Conservation (phyloP, 2,329 filamentous ascomycete species). For the Furcasterigmium furcatum region DNA sequence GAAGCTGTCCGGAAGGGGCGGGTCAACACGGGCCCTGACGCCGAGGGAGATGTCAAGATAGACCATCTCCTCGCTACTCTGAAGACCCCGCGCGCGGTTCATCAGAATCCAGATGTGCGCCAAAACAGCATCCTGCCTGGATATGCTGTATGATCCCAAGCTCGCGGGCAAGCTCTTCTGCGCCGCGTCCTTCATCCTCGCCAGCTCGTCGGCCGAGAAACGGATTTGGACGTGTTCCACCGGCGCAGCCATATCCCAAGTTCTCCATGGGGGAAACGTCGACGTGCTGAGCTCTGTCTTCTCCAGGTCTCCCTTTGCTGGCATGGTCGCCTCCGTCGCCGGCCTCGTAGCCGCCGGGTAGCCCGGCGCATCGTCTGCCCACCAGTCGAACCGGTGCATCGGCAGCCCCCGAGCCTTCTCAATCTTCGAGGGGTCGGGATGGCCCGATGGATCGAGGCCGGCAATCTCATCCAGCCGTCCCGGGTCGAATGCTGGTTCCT, state of each 20-base stretch:
- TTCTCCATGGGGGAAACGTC: conserved; percentile 32
- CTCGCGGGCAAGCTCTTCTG: no score
- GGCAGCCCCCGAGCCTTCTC: conserved; percentile 31
- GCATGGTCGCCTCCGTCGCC: conserved; percentile 20
- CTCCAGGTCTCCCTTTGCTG: background rate
- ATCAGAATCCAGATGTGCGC: conserved; percentile 43
- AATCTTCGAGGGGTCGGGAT: conserved; percentile 17
- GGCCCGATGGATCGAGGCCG: conserved; percentile 11
- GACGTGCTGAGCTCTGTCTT: conserved; percentile 19
- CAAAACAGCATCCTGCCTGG: conserved; percentile 39
- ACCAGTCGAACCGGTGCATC: conserved; percentile 45
- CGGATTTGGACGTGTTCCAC: conserved; percentile 31
- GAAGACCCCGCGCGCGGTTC: conserved; percentile 31
- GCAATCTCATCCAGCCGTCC: conserved; percentile 31
- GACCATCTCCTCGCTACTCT: conserved; percentile 20
- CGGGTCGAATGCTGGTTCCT: conserved; percentile 34
- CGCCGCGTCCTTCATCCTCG: no score
- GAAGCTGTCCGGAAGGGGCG: conserved; percentile 34
- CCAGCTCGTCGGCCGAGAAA: conserved; percentile 25
- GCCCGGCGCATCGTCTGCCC: conserved; percentile 25
- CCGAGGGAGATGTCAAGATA: conserved; percentile 38
- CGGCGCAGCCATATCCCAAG: conserved; percentile 32
- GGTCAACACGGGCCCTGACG: conserved; percentile 30
- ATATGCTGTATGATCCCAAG: no score
- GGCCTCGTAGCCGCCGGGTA: conserved; percentile 21